Percentiles rank a stretch among this genome's conserved stretches.
Evolutionary conservation across 768 basidiomycete genomes (phyloP).

Genomic region (Hirschioporus abietinus): DNA sequence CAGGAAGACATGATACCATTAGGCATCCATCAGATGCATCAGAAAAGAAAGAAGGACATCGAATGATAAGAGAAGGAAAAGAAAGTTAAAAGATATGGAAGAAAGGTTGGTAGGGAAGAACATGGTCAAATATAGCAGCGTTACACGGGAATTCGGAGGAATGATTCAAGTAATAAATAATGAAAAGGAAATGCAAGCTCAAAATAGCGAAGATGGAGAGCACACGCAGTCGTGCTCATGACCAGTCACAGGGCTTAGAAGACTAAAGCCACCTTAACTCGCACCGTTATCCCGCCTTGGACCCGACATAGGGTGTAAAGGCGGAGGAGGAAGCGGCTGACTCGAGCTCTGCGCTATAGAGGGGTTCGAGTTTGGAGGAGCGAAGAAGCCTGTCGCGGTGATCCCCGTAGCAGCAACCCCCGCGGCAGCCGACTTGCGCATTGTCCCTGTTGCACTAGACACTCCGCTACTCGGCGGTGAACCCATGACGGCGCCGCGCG

Average conservation of each 20-base stretch:
- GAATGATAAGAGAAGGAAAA: background rate
- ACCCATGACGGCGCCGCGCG: slow-evolving; percentile 28
- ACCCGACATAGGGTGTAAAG: background rate
- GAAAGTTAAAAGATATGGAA: background rate
- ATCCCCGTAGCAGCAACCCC: slow-evolving; percentile 73
- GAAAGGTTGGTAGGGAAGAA: background rate
- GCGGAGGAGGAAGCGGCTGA: background rate
- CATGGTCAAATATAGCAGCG: background rate
- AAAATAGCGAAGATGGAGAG: background rate
- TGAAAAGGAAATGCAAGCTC: background rate
- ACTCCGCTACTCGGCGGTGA: slow-evolving; percentile 6
- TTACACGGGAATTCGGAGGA: background rate
- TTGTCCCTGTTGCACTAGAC: slow-evolving; percentile 46
- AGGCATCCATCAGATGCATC: background rate
- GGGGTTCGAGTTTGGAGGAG: slow-evolving; percentile 33
- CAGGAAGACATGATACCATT: background rate
- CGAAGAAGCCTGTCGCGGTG: slow-evolving; percentile 76
- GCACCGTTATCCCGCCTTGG: background rate
- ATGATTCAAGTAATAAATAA: background rate
- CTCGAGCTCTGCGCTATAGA: background rate
- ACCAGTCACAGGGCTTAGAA: background rate
- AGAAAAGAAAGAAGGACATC: background rate
- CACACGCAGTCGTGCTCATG: background rate
- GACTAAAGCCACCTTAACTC: background rate
- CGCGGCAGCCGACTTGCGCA: slow-evolving; percentile 57